Base-by-base conservation (phyloP, 1,284 basidiomycete genomes). In the Albatrellus sp. region DNA sequence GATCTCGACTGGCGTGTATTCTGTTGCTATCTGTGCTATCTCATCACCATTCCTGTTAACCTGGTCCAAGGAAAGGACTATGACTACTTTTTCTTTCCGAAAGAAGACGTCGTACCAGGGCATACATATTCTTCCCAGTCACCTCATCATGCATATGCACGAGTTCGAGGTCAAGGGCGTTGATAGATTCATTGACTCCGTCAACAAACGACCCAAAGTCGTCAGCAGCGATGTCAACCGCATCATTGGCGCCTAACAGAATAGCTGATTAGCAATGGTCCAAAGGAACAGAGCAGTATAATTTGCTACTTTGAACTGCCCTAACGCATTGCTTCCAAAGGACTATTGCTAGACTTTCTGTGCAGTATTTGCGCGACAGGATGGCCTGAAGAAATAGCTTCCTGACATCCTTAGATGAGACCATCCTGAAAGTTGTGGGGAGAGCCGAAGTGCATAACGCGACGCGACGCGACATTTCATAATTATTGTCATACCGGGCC, bases 11-110 rank as follows among this genome's bases (percentile, higher is more conserved):
- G 85, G 66, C 2, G 69, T 73, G 56, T 89, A 91, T 39, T 88
- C 84, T 0, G 87, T 88, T 8, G 87, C 89, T 55, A 88, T 63
- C 57, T 89, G 87, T 0, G 88, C 80, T 20, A 88, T 67, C 47
- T 80, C 79, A 52, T 90, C 87, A 17, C 75, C 79, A 51, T 79
- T 83, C 10, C 71, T 65, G 56, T 90, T 90, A 28, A 86, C 75
- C 87, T 90, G 45, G 20, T 6, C 10, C 19, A 40, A n/a, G 33
- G 2, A 19, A 12, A 36, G 14, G 20, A 10, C 29, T 24, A 32
- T 30, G 40, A 36, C 17, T 16, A 31, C 29, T 44, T 35, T 37
- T 40, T 6, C 44, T 50, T n/a, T 32, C 29, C 28, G 16, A 24
- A 34, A 43, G 42, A 38, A 19, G 20, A 10, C n/a, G 5, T 11